Base-by-base conservation (phyloP, 1,284 basidiomycete genomes). In the Coniophora puteana region DNA sequence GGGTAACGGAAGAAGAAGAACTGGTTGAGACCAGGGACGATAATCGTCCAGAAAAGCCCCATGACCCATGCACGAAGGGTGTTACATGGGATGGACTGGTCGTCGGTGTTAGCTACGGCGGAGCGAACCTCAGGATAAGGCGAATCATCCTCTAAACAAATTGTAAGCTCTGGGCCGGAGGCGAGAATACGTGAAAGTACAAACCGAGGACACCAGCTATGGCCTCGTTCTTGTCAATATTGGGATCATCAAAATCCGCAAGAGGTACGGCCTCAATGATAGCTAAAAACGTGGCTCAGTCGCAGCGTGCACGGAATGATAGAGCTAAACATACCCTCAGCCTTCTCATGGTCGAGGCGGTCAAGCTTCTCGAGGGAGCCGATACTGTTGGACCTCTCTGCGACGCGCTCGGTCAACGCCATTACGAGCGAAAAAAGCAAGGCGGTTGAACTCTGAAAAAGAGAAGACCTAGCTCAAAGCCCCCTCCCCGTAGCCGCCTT, bases 91-190 rank as follows among this genome's bases (percentile, higher is more conserved):
- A 83, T 76, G 28, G 65, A 55, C 13, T 71, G 69, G 54, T 83
- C 80, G 50, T 84, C 80, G 4, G 74, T 78, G 55, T 82, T 80
- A 36, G 78, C 74, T 24, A 84, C 82, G 37, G 79, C 80, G 29
- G 81, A 81, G 23, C 83, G 75, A 21, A 86, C 83, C 55, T 84
- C 81, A 18, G 80, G 80, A 54, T 85, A 86, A 1, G 74, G 74
- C 5, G 72, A 76, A 43, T 73, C 70, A 39, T 72, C 68, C 56
- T 71, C 68, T 35, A 14, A 13, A 35, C n/a, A 8, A 14, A 5
- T 32, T 11, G 25, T 24, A 28, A 30, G 10, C 31, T 24, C 26
- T 31, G n/a, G 6, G 20, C 14, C n/a, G n/a, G 14, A 8, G 29
- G 7, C 8, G 7, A 31, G 20, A 7, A n/a, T 5, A 7, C 17